Evolutionary conservation across 2,329 filamentous ascomycete species (phyloP), one percentile per base, ranked within the genome.

Genomic region (Arthrobotrys sinensis): DNA sequence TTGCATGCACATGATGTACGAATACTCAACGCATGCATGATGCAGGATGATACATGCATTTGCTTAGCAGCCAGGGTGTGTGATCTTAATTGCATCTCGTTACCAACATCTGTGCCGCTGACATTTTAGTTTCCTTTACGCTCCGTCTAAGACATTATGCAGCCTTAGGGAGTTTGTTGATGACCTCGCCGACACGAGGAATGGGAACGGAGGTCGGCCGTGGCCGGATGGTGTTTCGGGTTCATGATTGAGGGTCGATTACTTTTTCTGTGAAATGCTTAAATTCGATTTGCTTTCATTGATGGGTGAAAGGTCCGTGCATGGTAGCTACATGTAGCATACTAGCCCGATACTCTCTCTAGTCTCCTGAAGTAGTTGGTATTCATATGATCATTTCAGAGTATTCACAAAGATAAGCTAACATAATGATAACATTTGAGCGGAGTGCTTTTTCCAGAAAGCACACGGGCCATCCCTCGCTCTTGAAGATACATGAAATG

Each of bases 361-460:
- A 48, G 53, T 38, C 7, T 50, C 24, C 7, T 32, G 62, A 24
- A 50, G 19, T 46, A 38, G 12, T 62, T 46, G 32, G 34, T 34
- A 48, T 55, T 68, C 11, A 53, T 40, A n/a, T 46, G 34, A 46
- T n/a, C 16, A 24, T 60, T 60, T 60, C n/a, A 36, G 28, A 43
- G 11, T 28, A 43, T 60, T 10, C 55, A 43, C 36, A 60, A 24
- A 43, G 36, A 40, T 40, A 52, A n/a, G 36, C 53, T 16, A 60
- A 21, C 55, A 28, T 28, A 11, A 43, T 43, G 36, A 43, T 4
- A 60, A 40, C n/a, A 16, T 60, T 8, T 48, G 45, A 48, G 19
- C 19, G 32, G 14, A 19, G 43, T 19, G 46, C 64, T 53, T 53
- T 70, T 36, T 52, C 67, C 45, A 66, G 60, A 73, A 66, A 73